Evolutionary conservation across 495 filamentous ascomycete species (phyloP).

Genomic region (Tuber indicum): DNA sequence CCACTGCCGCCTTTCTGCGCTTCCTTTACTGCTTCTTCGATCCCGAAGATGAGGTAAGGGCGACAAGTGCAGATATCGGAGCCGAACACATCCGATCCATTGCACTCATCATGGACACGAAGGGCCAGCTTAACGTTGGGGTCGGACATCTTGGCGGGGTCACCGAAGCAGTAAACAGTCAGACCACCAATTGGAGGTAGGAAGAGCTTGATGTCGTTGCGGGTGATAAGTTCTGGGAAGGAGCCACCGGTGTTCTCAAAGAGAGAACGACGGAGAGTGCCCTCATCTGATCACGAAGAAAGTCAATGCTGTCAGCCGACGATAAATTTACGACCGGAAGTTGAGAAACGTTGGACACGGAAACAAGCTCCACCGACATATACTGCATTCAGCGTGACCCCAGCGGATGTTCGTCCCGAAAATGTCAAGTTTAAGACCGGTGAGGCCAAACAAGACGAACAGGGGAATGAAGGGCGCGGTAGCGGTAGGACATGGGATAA

Average conservation of each 20-base stretch:
- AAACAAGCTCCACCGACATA: constrained; percentile 6
- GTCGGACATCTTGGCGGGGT: constrained; percentile 86
- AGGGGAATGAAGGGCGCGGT: neutral
- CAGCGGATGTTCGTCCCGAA: neutral
- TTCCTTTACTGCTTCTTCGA: constrained; percentile 93
- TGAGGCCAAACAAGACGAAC: constrained; percentile 6
- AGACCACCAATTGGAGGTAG: constrained; percentile 91
- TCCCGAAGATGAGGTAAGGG: constrained; percentile 93
- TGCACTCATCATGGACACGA: constrained; percentile 95
- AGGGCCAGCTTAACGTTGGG: constrained; percentile 75
- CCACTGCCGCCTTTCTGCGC: constrained; percentile 91
- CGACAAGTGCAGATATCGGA: constrained; percentile 98
- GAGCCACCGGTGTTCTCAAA: constrained; percentile 89
- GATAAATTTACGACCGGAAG: constrained; percentile 1
- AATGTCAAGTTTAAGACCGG: neutral
- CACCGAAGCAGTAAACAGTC: constrained; percentile 96
- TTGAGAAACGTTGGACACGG: constrained; percentile 6
- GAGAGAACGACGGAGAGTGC: constrained; percentile 70
- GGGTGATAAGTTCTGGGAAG: constrained; percentile 51
- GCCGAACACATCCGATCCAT: constrained; percentile 96
- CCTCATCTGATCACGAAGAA: constrained; percentile 58
- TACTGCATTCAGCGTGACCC: neutral
- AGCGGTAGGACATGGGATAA: neutral
- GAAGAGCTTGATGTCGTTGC: constrained; percentile 90
- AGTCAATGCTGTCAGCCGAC: constrained; percentile 9